Base-by-base conservation (phyloP, 495 filamentous ascomycete genomes). In the Aspergillus conjunctus region DNA sequence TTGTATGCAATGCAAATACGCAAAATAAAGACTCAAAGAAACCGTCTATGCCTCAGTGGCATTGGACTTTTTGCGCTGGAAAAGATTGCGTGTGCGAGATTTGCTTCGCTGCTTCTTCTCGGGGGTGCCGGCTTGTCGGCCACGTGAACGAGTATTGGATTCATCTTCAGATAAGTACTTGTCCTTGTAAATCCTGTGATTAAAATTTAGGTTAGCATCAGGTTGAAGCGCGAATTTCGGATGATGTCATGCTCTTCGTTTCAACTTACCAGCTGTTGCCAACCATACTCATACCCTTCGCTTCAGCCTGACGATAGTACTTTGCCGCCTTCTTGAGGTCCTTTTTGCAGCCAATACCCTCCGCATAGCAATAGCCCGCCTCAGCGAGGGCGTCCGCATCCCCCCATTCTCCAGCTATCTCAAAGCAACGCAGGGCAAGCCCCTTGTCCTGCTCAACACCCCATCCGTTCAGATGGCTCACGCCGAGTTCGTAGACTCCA, bases 391-490 rank as follows among this genome's bases (percentile, higher is more conserved):
- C 94, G 73, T 98, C 94, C 8, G 88, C 86, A 77, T 98, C 94
- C n/a, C 94, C 94, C 94, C 94, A 98, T 65, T 89, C 87, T 51
- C 89, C 93, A 41, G 94, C 95, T 61, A 97, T 96, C 71, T 98
- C 94, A 70, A 97, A 98, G 65, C 95, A 98, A 46, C 91, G 83
- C 61, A 98, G 73, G 3, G 92, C 94, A 55, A 97, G 80, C 5
- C 82, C 78, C 69, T 96, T 96, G 68, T 98, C 93, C 72, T 94
- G 91, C 63, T 93, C 87, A 48, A 93, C 94, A 5, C 94, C 94
- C 94, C 94, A 98, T 2, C 94, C 94, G 64, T 98, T 97, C 84
- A 97, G 88, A 71, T 97, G 91, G 73, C 90, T 94, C n/a, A 97
- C 89, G 7, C 94, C 94, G 18, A 98, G 78, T 76, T 98, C 94